Evolutionary conservation across 2,329 filamentous ascomycete species (phyloP).

Genomic region (Diaporthe humulicola): DNA sequence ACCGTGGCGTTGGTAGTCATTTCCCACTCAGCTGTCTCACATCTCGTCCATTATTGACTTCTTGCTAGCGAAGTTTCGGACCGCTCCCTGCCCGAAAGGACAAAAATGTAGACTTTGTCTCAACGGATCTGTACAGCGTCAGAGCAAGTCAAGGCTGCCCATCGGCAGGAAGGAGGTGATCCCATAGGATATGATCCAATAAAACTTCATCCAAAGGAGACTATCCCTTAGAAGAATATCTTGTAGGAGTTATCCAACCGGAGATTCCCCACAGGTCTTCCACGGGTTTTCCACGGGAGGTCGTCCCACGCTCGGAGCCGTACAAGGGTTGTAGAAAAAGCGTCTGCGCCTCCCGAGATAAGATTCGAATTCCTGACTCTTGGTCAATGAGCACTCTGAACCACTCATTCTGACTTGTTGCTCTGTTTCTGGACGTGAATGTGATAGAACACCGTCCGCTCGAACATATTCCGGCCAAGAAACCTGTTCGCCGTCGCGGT

Average conservation of each 20-base stretch:
- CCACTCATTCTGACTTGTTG: not conserved
- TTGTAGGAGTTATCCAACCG: not conserved
- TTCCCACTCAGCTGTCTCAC: not conserved
- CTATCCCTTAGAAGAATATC: not conserved
- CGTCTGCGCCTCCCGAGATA: too few relatives aligned
- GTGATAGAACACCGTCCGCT: not conserved
- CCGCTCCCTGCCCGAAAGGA: not conserved
- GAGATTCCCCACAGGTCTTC: not conserved
- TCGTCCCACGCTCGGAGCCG: not conserved
- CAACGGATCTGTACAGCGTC: not conserved
- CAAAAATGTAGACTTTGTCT: not conserved
- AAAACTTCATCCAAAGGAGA: not conserved
- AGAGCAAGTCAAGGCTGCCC: not conserved
- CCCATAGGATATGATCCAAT: not conserved
- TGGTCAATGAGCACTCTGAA: not conserved
- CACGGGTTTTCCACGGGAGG: not conserved
- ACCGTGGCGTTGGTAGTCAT: not conserved
- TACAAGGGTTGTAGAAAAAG: too few relatives aligned
- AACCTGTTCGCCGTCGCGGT: constrained; percentile 2
- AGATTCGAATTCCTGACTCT: not conserved
- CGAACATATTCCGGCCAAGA: not conserved
- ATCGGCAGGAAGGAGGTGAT: not conserved
- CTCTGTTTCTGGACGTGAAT: not conserved
- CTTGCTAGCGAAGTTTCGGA: not conserved
- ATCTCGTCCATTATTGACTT: too few relatives aligned